These are phyloP conservation scores for Alisma plantagoaquatica DNA, from an alignment of 106 monocot species.

Conservation along the genomic window DNA sequence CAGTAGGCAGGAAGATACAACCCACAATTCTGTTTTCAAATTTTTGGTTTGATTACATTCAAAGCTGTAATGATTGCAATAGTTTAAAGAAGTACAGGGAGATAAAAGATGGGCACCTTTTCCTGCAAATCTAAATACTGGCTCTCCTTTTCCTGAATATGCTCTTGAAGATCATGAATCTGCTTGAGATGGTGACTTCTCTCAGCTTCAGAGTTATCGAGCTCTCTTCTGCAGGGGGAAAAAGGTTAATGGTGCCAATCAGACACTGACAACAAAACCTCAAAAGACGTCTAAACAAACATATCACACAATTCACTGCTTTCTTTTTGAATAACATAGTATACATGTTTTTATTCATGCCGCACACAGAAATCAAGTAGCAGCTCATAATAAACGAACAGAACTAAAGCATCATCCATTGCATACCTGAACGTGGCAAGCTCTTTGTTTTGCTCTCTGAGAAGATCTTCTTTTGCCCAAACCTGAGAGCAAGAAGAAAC, in stretches of 20 bases:
- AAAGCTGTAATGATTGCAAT: no score
- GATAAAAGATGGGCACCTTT: slow-evolving; percentile 54
- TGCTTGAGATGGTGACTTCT: slow-evolving; percentile 68
- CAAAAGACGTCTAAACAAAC: no score
- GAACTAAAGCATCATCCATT: no score
- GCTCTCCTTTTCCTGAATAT: slow-evolving; percentile 61
- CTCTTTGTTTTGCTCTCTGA: slow-evolving; percentile 71
- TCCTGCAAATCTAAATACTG: slow-evolving; percentile 69
- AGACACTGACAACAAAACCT: no score
- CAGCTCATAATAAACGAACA: background rate
- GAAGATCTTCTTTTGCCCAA: slow-evolving; percentile 86
- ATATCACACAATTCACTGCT: no score
- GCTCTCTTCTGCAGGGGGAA: slow-evolving; percentile 69
- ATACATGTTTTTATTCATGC: background rate
- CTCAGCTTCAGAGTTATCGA: slow-evolving; percentile 77
- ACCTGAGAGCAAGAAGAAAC: slow-evolving; percentile 29
- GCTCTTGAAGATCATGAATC: slow-evolving; percentile 87
- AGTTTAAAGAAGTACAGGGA: no score
- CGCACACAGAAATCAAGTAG: background rate
- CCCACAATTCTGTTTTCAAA: no score
- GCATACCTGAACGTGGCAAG: slow-evolving; percentile 61
- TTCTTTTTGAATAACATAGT: no score
- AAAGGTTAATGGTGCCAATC: background rate
- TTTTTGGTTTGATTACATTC: no score
- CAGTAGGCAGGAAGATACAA: no score